Conservation (phyloP, 2,329 filamentous ascomycete species). For the Neonectria hederae region DNA sequence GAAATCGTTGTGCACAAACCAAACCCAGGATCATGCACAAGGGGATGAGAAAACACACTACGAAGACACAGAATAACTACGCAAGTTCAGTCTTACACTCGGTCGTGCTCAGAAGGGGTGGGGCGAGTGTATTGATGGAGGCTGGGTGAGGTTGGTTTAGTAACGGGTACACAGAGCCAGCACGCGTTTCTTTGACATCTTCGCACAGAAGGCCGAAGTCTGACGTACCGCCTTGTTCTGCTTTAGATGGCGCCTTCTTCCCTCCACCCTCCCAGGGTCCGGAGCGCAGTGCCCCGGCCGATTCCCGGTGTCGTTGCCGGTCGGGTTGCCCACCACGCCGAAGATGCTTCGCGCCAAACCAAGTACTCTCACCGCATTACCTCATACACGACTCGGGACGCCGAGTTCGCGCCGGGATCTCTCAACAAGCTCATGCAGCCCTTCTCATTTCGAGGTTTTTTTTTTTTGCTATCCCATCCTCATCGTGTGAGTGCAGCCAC, state of each 20-base stretch:
- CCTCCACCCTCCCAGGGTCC: constrained; percentile 3
- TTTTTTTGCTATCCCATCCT: constrained; percentile 25
- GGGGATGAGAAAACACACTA: constrained; percentile 22
- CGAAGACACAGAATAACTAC: constrained; percentile 21
- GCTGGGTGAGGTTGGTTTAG: constrained; percentile 39
- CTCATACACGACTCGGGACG: constrained; percentile 43
- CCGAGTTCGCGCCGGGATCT: constrained; percentile 43
- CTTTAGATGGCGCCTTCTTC: background rate
- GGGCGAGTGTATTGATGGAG: constrained; percentile 35
- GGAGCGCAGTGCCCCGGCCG: constrained; percentile 26
- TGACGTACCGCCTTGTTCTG: constrained; percentile 6
- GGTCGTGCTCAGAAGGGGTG: constrained; percentile 24
- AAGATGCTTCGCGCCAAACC: constrained; percentile 42
- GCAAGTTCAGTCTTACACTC: constrained; percentile 11
- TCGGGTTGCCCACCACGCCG: constrained; percentile 35
- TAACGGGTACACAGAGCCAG: constrained; percentile 37
- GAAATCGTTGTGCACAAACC: constrained; percentile 36
- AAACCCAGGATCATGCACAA: constrained; percentile 41
- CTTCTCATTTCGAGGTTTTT: constrained; percentile 29
- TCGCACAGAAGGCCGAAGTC: constrained; percentile 18
- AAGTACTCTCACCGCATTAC: constrained; percentile 44
- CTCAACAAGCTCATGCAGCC: constrained; percentile 39
- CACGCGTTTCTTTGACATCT: constrained; percentile 16
- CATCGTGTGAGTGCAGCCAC: constrained; percentile 26
- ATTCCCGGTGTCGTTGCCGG: constrained; percentile 41